Evolutionary conservation across 1,139 yeast genomes (phyloP), one percentile per base, ranked within the genome.

Genomic region (Maudiozyma humilis): DNA sequence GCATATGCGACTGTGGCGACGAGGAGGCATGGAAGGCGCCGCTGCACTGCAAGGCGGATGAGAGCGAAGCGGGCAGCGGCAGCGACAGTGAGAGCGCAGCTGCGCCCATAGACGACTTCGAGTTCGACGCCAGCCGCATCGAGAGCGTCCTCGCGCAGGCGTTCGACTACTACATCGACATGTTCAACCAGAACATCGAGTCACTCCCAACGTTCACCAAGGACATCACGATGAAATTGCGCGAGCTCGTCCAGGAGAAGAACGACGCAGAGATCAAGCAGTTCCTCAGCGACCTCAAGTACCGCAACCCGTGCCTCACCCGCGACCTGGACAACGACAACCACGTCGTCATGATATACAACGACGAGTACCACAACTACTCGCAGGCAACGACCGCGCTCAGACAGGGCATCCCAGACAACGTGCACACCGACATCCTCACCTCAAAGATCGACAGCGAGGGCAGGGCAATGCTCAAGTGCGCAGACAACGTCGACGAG

Each of bases 1-100:
- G 89, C 1, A 75, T 82, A 19, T 79, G 85, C 61, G 85, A 79
- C 54, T 79, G 86, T 64, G 85, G 85, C 10, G 85, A 79, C 55
- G 70, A 71, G 2, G 83, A 78, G 54, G 85, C 86, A 0, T 79
- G 80, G 70, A 64, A 63, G 4, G 58, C 41, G 4, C 58, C 63
- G n/a, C 56, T 79, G 38, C 66, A 73, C 48, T 79, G 86, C 56
- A 63, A 65, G 40, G 60, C 59, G 6, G 41, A 43, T 52, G 56
- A 58, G 20, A 47, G 4, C 10, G 15, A 42, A 15, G 47, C 39
- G 10, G 47, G 38, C 3, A n/a, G n/a, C n/a, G n/a, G n/a, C n/a
- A n/a, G n/a, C 8, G 27, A 23, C 10, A 10, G 27, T 23, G 3
- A 13, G 12, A 41, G 41, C 13, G 30, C 15, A 7, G 16, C 32